Percentiles rank a stretch among this genome's conserved stretches.
Evolutionary conservation across 164 flowering plant species (phyloP).

Genomic region (Berberis thunbergii): DNA sequence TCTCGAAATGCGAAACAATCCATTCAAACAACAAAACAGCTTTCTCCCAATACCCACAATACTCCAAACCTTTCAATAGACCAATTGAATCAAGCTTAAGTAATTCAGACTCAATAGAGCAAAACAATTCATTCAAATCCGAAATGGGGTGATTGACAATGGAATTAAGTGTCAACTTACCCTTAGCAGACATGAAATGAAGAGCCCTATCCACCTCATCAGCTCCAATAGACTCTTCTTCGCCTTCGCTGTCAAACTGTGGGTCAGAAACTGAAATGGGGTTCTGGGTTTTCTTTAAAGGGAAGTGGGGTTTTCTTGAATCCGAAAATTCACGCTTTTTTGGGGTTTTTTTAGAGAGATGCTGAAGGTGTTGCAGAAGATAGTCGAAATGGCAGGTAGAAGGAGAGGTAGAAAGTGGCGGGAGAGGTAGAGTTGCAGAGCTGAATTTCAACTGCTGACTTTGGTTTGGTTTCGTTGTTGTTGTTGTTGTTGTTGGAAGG

Average conservation of each 20-base stretch:
- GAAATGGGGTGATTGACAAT: constrained; percentile 37
- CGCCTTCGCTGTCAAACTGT: background rate
- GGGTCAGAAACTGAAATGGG: constrained; percentile 18
- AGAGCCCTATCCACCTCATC: constrained; percentile 17
- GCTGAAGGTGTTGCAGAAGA: constrained; percentile 60
- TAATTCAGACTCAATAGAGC: constrained; percentile 43
- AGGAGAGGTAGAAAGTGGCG: constrained; percentile 31
- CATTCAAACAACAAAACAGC: constrained; percentile 65
- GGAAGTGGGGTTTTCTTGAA: constrained; percentile 6
- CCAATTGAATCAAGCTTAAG: constrained; percentile 45
- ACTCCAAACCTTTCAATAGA: constrained; percentile 60
- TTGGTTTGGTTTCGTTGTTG: constrained; percentile 13
- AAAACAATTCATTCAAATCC: constrained; percentile 34
- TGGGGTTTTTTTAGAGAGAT: constrained; percentile 28
- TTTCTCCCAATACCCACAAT: constrained; percentile 54
- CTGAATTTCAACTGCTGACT: constrained; percentile 35
- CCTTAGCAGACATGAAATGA: constrained; percentile 43
- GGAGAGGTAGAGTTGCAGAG: constrained; percentile 34
- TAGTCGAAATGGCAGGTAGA: constrained; percentile 57
- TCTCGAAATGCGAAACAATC: constrained; percentile 26
- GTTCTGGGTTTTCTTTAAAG: constrained; percentile 14
- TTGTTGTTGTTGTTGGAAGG: constrained; percentile 29
- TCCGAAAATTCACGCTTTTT: constrained; percentile 11
- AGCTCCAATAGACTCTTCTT: background rate
- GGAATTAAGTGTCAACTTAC: constrained; percentile 41